A percentile compares a stretch with the other conserved stretches of the same genome.
Evolutionary conservation across 106 monocot genomes (phyloP).

Genomic region (Alisma plantagoaquatica): DNA sequence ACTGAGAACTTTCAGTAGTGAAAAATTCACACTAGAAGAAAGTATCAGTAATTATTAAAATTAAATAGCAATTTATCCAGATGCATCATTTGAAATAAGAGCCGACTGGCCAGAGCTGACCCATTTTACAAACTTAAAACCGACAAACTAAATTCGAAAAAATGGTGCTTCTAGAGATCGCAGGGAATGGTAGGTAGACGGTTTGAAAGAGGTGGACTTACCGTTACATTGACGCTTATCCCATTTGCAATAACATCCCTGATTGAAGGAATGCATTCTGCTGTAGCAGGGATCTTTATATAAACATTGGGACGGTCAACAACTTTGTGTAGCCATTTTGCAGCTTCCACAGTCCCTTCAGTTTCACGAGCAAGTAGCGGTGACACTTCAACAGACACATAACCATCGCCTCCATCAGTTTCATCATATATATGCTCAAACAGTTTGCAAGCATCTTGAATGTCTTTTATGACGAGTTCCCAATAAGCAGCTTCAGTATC

Average conservation of each 20-base stretch:
- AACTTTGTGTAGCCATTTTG: conserved; percentile 79
- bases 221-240: conserved; percentile 93
- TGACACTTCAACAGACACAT: conserved; percentile 96
- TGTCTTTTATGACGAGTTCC: conserved; percentile 96
- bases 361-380: conserved; percentile 89
- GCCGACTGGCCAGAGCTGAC: no score
- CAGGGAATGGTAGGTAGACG: no score
- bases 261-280: conserved; percentile 80
- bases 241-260: conserved; percentile 74
- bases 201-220: no score
- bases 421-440: conserved; percentile 79
- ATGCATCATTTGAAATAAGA: no score
- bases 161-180: no score
- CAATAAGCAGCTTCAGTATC: conserved; percentile 77
- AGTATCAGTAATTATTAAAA: no score
- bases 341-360: conserved; percentile 71
- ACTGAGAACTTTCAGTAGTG: no score
- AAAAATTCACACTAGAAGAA: no score
- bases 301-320: conserved; percentile 78
- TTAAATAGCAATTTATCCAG: no score
- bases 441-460: conserved; percentile 96
- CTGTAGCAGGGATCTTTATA: conserved; percentile 96
- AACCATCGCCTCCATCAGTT: conserved; percentile 81
- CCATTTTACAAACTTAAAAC: no score
- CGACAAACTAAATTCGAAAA: no score